Conservation (phyloP, 306 rosid species). For the Sicyos edulis region DNA sequence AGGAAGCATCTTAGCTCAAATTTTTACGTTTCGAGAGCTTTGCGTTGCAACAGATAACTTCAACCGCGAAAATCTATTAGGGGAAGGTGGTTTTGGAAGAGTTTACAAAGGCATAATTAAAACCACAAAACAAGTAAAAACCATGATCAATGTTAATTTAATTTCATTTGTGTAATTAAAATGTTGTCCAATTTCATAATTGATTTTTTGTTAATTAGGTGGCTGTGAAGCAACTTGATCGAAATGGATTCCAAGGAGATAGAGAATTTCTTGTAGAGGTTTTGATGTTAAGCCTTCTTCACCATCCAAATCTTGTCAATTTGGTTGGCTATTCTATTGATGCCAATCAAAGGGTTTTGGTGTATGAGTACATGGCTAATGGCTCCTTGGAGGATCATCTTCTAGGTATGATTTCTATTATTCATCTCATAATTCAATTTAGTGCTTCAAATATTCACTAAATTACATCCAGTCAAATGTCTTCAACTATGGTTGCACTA, state of each 20-base stretch:
- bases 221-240: slow-evolving; percentile 55
- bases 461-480: too few species aligned
- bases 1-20: slow-evolving; percentile 50
- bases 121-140: slow-evolving; percentile 43
- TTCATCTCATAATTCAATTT: too few species aligned
- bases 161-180: too few species aligned
- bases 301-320: slow-evolving; percentile 56
- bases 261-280: slow-evolving; percentile 67
- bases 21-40: slow-evolving; percentile 52
- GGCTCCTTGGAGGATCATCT: slow-evolving; percentile 65
- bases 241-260: slow-evolving; percentile 57
- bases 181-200: too few species aligned
- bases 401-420: slow-evolving; percentile 30
- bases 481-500: too few species aligned
- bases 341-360: slow-evolving; percentile 47
- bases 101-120: slow-evolving; percentile 63
- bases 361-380: slow-evolving; percentile 58
- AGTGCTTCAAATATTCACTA: too few species aligned
- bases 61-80: slow-evolving; percentile 46
- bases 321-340: slow-evolving; percentile 61
- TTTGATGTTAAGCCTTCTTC: slow-evolving; percentile 8
- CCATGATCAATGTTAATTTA: slow-evolving; percentile 2
- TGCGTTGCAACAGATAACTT: slow-evolving; percentile 66
- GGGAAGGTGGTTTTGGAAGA: slow-evolving; percentile 91
- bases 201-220: slow-evolving; percentile 22